Evolutionary conservation across 129 eudicot species (phyloP), one percentile per base, ranked within the genome.

Genomic region (Silybum marianum): DNA sequence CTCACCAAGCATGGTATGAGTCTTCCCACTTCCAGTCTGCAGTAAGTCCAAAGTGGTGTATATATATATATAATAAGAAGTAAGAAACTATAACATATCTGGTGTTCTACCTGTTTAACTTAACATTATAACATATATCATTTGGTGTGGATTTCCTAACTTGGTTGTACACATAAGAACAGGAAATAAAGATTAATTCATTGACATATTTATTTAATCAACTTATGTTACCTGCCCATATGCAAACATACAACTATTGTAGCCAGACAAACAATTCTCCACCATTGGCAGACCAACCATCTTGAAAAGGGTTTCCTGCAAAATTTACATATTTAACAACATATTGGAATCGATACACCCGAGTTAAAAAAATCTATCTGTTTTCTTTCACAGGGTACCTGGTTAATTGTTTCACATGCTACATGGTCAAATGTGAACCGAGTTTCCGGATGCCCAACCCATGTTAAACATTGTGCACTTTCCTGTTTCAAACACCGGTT

Each of bases 11-110:
- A 95, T 95, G 25, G 98, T 95, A 81, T 85, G 79, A 22, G 98
- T 95, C 83, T 95, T 95, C 58, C 98, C 97, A 75, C 98, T 95
- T 85, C 98, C 98, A 1, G 98, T 95, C 98, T 94, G 84, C 80
- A 79, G 24, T 25, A 30, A 60, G 39, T 74, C 60, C 58, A 54
- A 19, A 72, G 9, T 78, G 1, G 11, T 70, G 67, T 70, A 11
- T 11, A 8, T 30, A 62, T 58, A 32, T 4, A 32, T 4, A 32
- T 32, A 32, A 69, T 30, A 63, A 24, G 19, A 34, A 26, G 25
- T 77, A 26, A 77, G 40, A 36, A 38, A 6, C 6, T 21, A 78
- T 3, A 6, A 2, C 14, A 66, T 3, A 25, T 48, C 54, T 46
- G 23, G 23, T 60, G 67, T 60, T 60, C 67, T 19, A 16, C 9